Evolutionary conservation across 2,329 filamentous ascomycete genomes (phyloP), one percentile per base, ranked within the genome.

Genomic region (Amauroascus verrucosus): DNA sequence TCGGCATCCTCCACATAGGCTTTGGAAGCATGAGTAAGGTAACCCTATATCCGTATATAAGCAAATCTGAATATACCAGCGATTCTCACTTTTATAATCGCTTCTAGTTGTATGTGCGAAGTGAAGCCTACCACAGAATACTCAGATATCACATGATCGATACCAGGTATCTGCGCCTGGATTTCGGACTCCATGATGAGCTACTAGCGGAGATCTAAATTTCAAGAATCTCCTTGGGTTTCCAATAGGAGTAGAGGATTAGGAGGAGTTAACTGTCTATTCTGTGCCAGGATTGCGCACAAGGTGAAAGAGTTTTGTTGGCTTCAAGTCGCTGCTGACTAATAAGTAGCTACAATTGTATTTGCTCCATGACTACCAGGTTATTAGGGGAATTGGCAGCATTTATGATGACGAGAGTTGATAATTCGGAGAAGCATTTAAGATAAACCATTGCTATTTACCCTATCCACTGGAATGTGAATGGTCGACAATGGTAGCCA

Each of bases 11-110:
- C 81, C 56, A 82, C 77, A 77, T 86, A 95, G 49, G 86, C 77
- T 60, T 84, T 90, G 46, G 90, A 93, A 47, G 93, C 93, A 77
- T 98, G 91, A 64, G 83, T 89, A 62, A 98, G 78, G 68, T 97
- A 98, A 54, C 93, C 93, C 73, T 75, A 49, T 20, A 16, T 33
- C 22, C n/a, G 32, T 40, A 24, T 28, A n/a, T 45, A 35, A 38
- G 46, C 22, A 40, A 9, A 51, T 22, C 41, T 26, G 22, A 49
- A n/a, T n/a, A 32, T 6, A 8, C 20, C 22, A 14, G 2, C 3
- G 6, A 14, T 33, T 32, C 14, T 14, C 24, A 16, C 35, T 26
- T 40, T 8, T 18, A 11, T 30, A 9, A 9, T 16, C 24, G 16
- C 22, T 45, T 28, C 13, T 16, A 2, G 11, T 45, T 16, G 3